These are phyloP conservation scores for Toxoplasma gondii DNA, from an alignment of 169 alveolate genomes.

Conservation along the genomic window DNA sequence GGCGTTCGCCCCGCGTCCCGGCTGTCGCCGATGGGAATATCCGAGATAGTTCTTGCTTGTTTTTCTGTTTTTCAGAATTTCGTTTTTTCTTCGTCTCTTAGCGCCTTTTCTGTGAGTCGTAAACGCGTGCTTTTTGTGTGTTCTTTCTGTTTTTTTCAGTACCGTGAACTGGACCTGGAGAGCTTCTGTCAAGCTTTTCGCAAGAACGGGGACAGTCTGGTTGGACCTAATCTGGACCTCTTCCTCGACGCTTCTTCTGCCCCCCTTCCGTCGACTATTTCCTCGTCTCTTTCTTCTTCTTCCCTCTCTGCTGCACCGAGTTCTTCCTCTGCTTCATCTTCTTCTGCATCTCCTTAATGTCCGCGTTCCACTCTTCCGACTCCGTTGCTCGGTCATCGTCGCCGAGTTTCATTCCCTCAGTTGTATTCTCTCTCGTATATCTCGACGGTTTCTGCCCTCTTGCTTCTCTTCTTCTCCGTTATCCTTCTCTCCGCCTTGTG, in stretches of 20 bases:
- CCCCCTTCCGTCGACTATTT: background rate
- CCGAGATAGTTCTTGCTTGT: too few relatives aligned
- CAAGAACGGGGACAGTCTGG: slow-evolving; percentile 39
- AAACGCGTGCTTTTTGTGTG: background rate
- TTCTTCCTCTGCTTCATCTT: background rate
- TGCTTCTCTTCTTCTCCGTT: background rate
- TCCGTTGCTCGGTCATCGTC: background rate
- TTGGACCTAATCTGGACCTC: background rate
- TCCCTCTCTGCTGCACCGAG: background rate
- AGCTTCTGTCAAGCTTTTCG: slow-evolving; percentile 59
- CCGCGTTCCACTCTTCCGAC: background rate
- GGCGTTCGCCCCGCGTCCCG: too few relatives aligned
- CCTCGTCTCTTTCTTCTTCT: background rate
- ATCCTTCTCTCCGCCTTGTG: too few relatives aligned
- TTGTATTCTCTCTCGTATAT: background rate
- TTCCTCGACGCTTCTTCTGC: background rate
- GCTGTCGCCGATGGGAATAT: too few relatives aligned
- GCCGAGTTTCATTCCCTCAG: background rate
- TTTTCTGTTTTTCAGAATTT: too few relatives aligned
- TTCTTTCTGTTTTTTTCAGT: background rate
- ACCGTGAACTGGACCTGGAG: slow-evolving; percentile 57
- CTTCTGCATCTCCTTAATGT: background rate
- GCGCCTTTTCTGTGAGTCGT: too few relatives aligned
- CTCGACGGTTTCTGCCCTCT: background rate
- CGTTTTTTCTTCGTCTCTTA: too few relatives aligned